phyloP scores from a whole-genome alignment of 2,329 filamentous ascomycete genomes.

The Helicocarpus griseus region DNA sequence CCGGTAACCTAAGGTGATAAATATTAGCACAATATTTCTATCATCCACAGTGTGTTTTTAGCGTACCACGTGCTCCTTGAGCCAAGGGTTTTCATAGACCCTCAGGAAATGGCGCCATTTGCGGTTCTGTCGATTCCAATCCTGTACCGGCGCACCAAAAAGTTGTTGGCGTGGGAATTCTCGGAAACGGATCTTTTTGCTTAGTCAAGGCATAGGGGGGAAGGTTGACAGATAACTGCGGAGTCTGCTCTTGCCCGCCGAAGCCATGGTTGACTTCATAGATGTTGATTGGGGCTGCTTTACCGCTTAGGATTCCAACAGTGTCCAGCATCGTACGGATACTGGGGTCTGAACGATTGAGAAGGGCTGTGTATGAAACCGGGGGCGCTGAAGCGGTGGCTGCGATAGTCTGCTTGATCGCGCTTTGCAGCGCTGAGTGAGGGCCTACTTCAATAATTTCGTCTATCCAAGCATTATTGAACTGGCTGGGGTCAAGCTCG shows the following conservation, averaged over 20 bases:
- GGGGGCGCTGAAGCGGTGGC: neutral
- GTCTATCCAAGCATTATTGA: neutral
- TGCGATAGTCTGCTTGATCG: conserved; percentile 5
- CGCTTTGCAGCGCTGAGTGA: conserved; percentile 4
- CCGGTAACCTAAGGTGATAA: neutral
- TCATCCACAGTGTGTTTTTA: neutral
- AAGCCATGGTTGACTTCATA: conserved; percentile 16
- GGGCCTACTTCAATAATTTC: conserved; percentile 6
- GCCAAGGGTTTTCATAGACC: conserved; percentile 23
- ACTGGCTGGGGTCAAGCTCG: neutral
- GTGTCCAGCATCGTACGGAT: conserved; percentile 14
- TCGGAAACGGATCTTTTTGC: conserved; percentile 18
- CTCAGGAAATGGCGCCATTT: conserved; percentile 24
- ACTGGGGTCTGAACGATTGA: conserved; percentile 18
- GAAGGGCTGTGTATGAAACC: conserved; percentile 15
- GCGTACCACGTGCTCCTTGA: conserved; percentile 20
- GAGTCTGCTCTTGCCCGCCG: neutral
- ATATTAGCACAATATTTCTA: neutral
- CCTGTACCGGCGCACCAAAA: conserved; percentile 20
- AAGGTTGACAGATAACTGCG: conserved; percentile 17
- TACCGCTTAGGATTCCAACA: conserved; percentile 14
- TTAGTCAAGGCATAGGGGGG: conserved; percentile 23
- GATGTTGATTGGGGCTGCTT: conserved; percentile 17
- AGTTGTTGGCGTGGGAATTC: conserved; percentile 22
- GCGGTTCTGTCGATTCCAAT: conserved; percentile 18